Percentiles rank a stretch among this genome's conserved stretches.
Conservation (phyloP, 495 filamentous ascomycete species). For the Talaromyces ruber region DNA sequence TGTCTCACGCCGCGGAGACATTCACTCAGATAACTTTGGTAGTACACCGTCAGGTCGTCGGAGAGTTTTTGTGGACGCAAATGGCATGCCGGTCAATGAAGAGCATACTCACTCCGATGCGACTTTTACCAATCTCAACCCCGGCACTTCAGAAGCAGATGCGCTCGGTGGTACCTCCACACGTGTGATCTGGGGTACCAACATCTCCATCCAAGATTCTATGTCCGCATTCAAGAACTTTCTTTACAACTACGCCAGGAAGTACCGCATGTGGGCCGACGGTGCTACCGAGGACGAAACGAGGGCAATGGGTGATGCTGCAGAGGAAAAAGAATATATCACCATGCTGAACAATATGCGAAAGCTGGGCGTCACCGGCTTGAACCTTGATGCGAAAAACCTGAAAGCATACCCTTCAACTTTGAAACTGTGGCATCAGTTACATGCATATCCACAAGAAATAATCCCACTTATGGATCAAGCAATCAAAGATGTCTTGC, state of each 20-base stretch:
- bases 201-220: constrained; percentile 85
- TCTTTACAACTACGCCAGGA: constrained; percentile 76
- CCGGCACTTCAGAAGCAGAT: constrained; percentile 85
- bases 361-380: constrained; percentile 65
- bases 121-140: constrained; percentile 81
- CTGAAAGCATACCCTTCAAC: constrained; percentile 91
- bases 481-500: constrained; percentile 83
- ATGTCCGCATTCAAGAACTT: constrained; percentile 85
- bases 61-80: constrained; percentile 73
- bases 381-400: constrained; percentile 85
- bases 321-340: constrained; percentile 68
- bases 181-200: constrained; percentile 93
- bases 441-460: constrained; percentile 87
- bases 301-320: constrained; percentile 44
- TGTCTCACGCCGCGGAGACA: constrained; percentile 64
- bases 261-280: constrained; percentile 86
- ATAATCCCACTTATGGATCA: constrained; percentile 97
- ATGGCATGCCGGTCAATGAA: constrained; percentile 59
- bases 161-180: constrained; percentile 71
- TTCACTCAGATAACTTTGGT: constrained; percentile 68
- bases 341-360: constrained; percentile 86
- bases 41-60: constrained; percentile 54
- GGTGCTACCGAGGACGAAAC: constrained; percentile 75
- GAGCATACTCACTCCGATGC: constrained; percentile 59
- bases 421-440: constrained; percentile 88